A percentile compares a stretch with the other conserved stretches of the same genome.
phyloP scores from a whole-genome alignment of 345 rosid species.

The Hevea brasiliensis region DNA sequence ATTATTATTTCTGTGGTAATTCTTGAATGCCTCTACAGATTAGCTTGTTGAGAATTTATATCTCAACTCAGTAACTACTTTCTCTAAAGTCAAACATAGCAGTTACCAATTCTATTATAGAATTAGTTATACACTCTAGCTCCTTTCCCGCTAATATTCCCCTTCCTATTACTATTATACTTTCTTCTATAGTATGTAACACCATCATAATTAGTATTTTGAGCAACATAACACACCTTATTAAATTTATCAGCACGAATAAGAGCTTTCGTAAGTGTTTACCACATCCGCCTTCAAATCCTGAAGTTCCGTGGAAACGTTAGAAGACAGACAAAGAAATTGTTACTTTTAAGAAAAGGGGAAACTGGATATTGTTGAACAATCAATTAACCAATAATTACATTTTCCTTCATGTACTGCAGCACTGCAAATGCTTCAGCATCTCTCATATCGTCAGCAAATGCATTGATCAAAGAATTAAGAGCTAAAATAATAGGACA shows the following conservation, averaged over 20 bases:
- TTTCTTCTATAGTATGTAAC: too few species aligned
- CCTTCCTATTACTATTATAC: too few species aligned
- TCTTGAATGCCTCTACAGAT: too few species aligned
- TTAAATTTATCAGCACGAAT: slow-evolving; percentile 83
- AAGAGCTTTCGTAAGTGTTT: slow-evolving; percentile 89
- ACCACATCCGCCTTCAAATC: slow-evolving; percentile 89
- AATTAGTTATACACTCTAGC: too few species aligned
- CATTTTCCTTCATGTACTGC: slow-evolving; percentile 93
- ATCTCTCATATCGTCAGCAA: slow-evolving; percentile 92
- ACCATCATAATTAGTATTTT: not conserved
- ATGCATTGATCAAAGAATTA: slow-evolving; percentile 90
- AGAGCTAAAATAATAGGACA: slow-evolving; percentile 82
- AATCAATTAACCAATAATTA: slow-evolving; percentile 25
- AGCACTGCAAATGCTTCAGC: slow-evolving; percentile 89
- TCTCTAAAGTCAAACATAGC: too few species aligned
- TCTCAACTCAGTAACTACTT: too few species aligned
- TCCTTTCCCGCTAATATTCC: too few species aligned
- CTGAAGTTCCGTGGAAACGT: slow-evolving; percentile 45
- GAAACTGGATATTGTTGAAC: not conserved
- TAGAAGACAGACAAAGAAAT: slow-evolving; percentile 14
- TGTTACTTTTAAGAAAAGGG: slow-evolving; percentile 1
- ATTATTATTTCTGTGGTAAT: too few species aligned
- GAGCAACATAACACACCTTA: slow-evolving; percentile 42
- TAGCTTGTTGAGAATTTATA: too few species aligned
- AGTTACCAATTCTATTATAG: too few species aligned